phyloP scores from a whole-genome alignment of 768 basidiomycete genomes.

The Coprinopsis strossmayeri region DNA sequence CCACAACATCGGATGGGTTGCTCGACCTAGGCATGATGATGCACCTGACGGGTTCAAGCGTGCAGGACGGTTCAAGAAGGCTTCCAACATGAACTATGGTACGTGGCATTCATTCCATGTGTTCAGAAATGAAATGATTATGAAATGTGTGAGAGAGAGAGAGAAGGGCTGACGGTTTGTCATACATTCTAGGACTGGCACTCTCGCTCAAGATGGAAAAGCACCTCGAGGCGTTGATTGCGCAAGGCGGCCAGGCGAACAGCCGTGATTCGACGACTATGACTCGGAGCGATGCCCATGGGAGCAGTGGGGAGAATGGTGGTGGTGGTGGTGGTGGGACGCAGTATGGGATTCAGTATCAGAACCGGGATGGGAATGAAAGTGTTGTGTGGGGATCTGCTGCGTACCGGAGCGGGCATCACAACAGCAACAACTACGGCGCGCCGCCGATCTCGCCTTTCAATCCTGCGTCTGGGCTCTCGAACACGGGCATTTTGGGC shows the following conservation, averaged over 20 bases:
- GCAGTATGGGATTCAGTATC: constrained; percentile 60
- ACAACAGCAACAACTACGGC: neutral
- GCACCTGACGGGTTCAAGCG: constrained; percentile 51
- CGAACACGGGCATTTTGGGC: too few relatives aligned
- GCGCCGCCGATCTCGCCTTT: constrained; percentile 5
- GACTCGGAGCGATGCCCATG: neutral
- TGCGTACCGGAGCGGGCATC: neutral
- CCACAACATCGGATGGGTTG: constrained; percentile 72
- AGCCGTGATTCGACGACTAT: neutral
- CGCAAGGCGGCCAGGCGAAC: constrained; percentile 15
- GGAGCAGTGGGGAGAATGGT: constrained; percentile 4
- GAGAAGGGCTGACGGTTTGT: too few relatives aligned
- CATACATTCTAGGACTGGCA: constrained; percentile 32
- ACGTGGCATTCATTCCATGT: constrained; percentile 2
- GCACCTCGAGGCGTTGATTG: constrained; percentile 41
- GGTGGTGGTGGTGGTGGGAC: constrained; percentile 2
- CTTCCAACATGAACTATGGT: constrained; percentile 88
- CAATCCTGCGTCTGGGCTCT: constrained; percentile 9
- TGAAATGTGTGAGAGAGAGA: too few relatives aligned
- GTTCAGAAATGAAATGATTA: too few relatives aligned
- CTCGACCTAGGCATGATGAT: constrained; percentile 61
- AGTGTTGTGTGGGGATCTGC: constrained; percentile 22
- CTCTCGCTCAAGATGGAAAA: constrained; percentile 56
- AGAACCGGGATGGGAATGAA: constrained; percentile 60
- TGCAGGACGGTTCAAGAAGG: constrained; percentile 90